Evolutionary conservation across 192 early-diverging fungal species (phyloP).

Genomic region (Spizellomyces punctatus): DNA sequence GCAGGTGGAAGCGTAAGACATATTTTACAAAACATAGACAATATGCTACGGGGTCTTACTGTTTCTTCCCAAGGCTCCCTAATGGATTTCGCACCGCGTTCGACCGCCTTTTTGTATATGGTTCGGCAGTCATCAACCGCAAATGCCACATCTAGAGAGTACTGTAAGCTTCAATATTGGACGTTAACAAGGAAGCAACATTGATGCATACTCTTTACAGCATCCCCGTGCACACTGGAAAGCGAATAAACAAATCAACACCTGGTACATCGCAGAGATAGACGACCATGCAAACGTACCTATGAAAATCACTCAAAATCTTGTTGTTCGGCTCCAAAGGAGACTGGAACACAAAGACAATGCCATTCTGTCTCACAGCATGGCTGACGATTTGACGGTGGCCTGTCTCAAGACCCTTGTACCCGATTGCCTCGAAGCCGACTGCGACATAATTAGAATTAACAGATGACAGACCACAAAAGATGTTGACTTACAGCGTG

Average conservation of each 20-base stretch:
- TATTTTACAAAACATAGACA: neutral
- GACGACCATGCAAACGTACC: neutral
- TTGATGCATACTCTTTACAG: conserved; percentile 62
- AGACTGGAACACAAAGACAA: conserved; percentile 90
- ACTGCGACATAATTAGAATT: conserved; percentile 33
- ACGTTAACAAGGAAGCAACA: too few species aligned
- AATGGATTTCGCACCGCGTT: conserved; percentile 81
- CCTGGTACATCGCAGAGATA: conserved; percentile 32
- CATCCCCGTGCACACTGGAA: conserved; percentile 77
- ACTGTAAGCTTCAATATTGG: too few species aligned
- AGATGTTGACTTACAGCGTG: conserved; percentile 58
- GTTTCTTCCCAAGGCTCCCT: conserved; percentile 75
- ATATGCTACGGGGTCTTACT: neutral
- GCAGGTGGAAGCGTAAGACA: too few species aligned
- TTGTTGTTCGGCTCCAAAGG: conserved; percentile 80
- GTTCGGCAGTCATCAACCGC: conserved; percentile 80
- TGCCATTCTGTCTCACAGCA: conserved; percentile 80
- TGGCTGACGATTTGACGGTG: conserved; percentile 83
- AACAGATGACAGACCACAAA: neutral
- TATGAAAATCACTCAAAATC: conserved; percentile 48
- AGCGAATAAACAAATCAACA: too few species aligned
- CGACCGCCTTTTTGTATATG: conserved; percentile 81
- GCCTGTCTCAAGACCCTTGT: conserved; percentile 96
- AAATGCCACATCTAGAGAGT: conserved; percentile 80
- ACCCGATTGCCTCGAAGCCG: conserved; percentile 91